These are phyloP conservation scores for Circinella umbellata DNA, from an alignment of 371 early-diverging fungal genomes.

Conservation along the genomic window DNA sequence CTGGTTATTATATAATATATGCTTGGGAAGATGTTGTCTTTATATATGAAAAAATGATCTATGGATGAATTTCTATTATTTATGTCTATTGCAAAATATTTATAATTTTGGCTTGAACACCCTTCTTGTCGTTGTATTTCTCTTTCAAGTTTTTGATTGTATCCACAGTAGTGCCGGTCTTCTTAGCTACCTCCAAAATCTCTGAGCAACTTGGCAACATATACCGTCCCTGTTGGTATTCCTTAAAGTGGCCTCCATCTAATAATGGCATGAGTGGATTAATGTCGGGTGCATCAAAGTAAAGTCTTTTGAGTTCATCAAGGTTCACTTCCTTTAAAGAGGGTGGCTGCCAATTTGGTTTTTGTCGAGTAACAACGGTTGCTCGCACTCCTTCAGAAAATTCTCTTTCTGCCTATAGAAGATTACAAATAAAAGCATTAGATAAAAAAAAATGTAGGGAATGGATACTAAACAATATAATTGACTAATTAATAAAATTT, in stretches of 20 bases:
- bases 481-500: not conserved
- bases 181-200: not conserved
- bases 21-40: too few relatives aligned
- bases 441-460: not conserved
- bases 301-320: constrained; percentile 56
- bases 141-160: not conserved
- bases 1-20: too few relatives aligned
- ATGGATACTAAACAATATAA: not conserved
- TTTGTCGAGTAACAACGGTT: constrained; percentile 53
- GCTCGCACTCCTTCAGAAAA: constrained; percentile 87
- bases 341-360: constrained; percentile 77
- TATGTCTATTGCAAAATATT: not conserved
- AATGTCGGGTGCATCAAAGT: constrained; percentile 57
- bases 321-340: constrained; percentile 59
- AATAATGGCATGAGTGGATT: constrained; percentile 38
- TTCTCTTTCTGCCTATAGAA: constrained; percentile 46
- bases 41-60: too few relatives aligned
- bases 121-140: not conserved
- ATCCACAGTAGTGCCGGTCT: not conserved
- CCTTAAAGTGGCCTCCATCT: constrained; percentile 38
- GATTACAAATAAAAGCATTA: not conserved
- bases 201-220: constrained; percentile 63
- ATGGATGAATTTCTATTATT: too few relatives aligned
- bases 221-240: constrained; percentile 77
- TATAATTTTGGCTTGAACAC: not conserved